Base-by-base conservation (phyloP, 495 filamentous ascomycete genomes). In the Thermothielavioides terrestris region DNA sequence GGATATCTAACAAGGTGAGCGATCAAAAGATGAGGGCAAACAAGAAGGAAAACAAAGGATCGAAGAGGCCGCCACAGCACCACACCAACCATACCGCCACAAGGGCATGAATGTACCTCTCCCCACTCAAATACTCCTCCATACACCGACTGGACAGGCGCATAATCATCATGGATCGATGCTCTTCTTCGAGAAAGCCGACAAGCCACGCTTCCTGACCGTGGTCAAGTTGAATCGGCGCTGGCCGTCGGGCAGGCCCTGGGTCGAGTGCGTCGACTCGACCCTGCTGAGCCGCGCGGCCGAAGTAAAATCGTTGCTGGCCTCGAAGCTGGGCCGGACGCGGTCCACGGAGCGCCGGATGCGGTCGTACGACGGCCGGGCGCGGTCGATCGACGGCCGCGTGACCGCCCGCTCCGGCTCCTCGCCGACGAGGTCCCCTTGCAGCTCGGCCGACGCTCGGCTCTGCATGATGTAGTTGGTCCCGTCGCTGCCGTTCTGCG, bases 401-500 rank as follows among this genome's bases (percentile, higher is more conserved):
- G 40, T 43, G 31, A 9, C 23, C 2, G 48, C 23, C 7, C 37
- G 36, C 37, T 40, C 36, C 8, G 28, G 20, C 37, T 49, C 37
- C n/a, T 25, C 27, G 1, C 38, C 46, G 7, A 49, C 28, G 2
- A 48, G 51, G 53, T 70, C 60, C 42, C 58, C 57, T 23, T 65
- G 39, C 34, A 46, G 36, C 28, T 52, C 50, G 28, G 42, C 36
- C 36, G 71, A 80, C 46, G 74, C 66, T 55, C 78, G 80, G 65
- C 81, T 77, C 34, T 81, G 61, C 55, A 61, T 77, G 11, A 88
- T 94, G 61, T 92, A 94, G 48, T 89, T 90, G 12, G 91, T 95
- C 25, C 89, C 89, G 67, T 95, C 89, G 68, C 89, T 95, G 47
- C 88, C 88, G 56, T 88, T 95, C 55, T 92, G 86, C 58, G 86